A percentile compares a stretch with the other conserved stretches of the same genome.
These are phyloP conservation scores for Entomortierella parvispora DNA, from an alignment of 192 early-diverging fungal species.

Conservation along the genomic window DNA sequence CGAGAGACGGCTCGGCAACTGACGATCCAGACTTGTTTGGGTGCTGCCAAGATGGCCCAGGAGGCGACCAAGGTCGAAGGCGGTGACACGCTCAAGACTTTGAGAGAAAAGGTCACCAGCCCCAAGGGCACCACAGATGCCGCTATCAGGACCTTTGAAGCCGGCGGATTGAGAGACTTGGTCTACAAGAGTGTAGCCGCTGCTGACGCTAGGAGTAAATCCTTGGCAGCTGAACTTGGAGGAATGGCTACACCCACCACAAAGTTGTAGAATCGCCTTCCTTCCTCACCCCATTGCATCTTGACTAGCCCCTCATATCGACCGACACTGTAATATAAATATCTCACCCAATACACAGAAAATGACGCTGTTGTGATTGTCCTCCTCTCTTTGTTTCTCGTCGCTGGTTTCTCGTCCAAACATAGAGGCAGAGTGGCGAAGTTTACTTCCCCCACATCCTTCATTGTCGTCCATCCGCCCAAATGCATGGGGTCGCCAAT, in stretches of 20 bases:
- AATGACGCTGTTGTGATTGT: neutral
- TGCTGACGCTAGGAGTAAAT: conserved; percentile 73
- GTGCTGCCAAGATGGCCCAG: conserved; percentile 88
- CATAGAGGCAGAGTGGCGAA: too few relatives aligned
- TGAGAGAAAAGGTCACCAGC: conserved; percentile 90
- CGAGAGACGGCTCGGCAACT: conserved; percentile 77
- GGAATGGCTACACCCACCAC: neutral
- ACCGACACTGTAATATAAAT: too few relatives aligned
- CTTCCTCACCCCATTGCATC: neutral
- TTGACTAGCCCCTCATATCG: too few relatives aligned
- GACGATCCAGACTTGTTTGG: conserved; percentile 92
- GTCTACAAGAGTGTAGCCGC: conserved; percentile 69
- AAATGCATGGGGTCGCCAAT: too few relatives aligned
- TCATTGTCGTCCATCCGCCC: too few relatives aligned
- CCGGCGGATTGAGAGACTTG: conserved; percentile 60
- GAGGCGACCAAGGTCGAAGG: conserved; percentile 33
- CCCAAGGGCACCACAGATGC: conserved; percentile 96
- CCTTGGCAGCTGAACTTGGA: conserved; percentile 47
- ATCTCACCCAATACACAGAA: neutral
- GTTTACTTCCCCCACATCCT: too few relatives aligned
- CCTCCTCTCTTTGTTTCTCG: neutral
- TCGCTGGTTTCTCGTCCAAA: neutral
- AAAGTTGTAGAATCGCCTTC: conserved; percentile 5
- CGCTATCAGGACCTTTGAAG: conserved; percentile 82
- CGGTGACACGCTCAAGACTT: conserved; percentile 72